phyloP scores from a whole-genome alignment of 345 rosid genomes.

The Pseudoturritis turrita region DNA sequence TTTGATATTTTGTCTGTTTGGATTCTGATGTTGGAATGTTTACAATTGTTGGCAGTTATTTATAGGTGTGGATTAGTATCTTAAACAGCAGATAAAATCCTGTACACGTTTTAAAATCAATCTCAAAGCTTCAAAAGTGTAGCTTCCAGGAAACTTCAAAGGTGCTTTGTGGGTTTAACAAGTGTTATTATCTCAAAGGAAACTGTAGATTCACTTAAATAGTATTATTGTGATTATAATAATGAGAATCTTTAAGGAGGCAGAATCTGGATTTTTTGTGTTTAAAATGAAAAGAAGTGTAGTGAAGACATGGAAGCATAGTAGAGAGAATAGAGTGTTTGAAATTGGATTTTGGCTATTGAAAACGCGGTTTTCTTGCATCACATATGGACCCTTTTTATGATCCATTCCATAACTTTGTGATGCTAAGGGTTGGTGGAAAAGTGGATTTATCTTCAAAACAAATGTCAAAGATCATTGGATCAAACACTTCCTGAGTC shows the following conservation, averaged over 20 bases:
- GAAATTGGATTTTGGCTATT: slow-evolving; percentile 12
- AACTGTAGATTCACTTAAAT: slow-evolving; percentile 24
- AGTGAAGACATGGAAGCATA: slow-evolving; percentile 8
- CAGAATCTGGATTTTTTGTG: slow-evolving; percentile 11
- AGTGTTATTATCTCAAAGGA: slow-evolving; percentile 16
- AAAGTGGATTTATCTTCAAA: slow-evolving; percentile 10
- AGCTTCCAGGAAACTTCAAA: slow-evolving; percentile 21
- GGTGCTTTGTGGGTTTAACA: slow-evolving; percentile 22
- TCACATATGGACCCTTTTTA: slow-evolving; percentile 15
- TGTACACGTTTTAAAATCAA: slow-evolving; percentile 7
- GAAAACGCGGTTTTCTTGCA: slow-evolving; percentile 35
- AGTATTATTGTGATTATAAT: slow-evolving; percentile 16
- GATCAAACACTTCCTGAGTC: background rate
- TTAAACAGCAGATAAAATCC: slow-evolving; percentile 21
- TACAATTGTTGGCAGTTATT: background rate
- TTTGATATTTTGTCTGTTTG: background rate
- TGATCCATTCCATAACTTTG: slow-evolving; percentile 19
- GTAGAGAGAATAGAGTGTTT: slow-evolving; percentile 13
- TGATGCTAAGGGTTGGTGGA: slow-evolving; percentile 26
- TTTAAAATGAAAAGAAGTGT: slow-evolving; percentile 1
- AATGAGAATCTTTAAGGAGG: slow-evolving; percentile 22
- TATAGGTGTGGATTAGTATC: slow-evolving; percentile 23
- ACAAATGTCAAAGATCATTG: slow-evolving; percentile 23
- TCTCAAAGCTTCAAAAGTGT: background rate
- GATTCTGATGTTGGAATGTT: slow-evolving; percentile 24